phyloP scores from a whole-genome alignment of 208 protist species.

The Acanthamoeba lenticulata region DNA sequence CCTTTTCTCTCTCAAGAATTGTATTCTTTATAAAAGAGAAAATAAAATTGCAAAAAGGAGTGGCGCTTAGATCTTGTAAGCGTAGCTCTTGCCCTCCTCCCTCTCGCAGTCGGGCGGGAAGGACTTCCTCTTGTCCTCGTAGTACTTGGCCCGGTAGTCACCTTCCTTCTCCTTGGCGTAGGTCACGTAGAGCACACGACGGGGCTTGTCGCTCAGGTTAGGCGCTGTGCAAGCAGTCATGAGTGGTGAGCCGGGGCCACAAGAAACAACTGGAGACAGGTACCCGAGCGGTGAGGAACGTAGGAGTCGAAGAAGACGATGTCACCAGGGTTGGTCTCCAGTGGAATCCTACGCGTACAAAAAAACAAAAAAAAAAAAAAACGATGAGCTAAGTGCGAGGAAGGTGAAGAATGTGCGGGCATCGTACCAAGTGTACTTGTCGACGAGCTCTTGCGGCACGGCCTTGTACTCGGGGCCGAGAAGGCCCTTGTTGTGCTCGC shows the following conservation, averaged over 20 bases:
- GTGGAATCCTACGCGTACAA: slow-evolving; percentile 28
- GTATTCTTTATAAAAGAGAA: neutral
- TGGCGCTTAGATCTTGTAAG: slow-evolving; percentile 71
- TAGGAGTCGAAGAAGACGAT: slow-evolving; percentile 76
- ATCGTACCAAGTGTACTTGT: slow-evolving; percentile 36
- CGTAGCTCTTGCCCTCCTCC: slow-evolving; percentile 65
- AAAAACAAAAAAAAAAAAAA: neutral
- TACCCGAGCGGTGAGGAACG: slow-evolving; percentile 68
- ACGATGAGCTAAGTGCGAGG: neutral
- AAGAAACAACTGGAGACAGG: neutral
- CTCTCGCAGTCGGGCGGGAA: slow-evolving; percentile 73
- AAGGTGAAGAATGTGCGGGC: neutral
- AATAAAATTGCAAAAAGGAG: neutral
- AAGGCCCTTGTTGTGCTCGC: slow-evolving; percentile 68
- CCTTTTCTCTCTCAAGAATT: too few relatives aligned
- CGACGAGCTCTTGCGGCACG: slow-evolving; percentile 33
- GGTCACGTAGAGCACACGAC: slow-evolving; percentile 72
- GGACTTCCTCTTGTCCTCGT: slow-evolving; percentile 72
- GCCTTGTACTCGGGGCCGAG: slow-evolving; percentile 67
- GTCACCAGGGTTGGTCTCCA: slow-evolving; percentile 71
- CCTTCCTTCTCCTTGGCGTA: slow-evolving; percentile 44
- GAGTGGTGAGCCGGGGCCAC: neutral
- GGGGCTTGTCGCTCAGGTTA: slow-evolving; percentile 49
- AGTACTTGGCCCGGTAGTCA: slow-evolving; percentile 65
- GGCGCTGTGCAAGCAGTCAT: slow-evolving; percentile 3